Base-by-base conservation (phyloP, 179 eudicot genomes). In the Amaranthus tricolor region DNA sequence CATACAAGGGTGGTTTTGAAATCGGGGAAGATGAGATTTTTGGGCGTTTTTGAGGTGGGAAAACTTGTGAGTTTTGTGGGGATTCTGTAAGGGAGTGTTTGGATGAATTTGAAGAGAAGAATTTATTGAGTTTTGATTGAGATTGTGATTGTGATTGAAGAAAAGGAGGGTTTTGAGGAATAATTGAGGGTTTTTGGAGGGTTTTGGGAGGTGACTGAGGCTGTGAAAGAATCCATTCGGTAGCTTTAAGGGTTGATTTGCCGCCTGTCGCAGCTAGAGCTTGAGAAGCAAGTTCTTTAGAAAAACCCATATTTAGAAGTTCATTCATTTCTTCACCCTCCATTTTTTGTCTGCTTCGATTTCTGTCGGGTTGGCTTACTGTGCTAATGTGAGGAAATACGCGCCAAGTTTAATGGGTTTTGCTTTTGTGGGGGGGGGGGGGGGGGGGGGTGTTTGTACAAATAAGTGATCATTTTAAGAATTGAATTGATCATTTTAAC, bases 281-380 rank as follows among this genome's bases (percentile, higher is more conserved):
- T 80, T 85, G 72, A 45, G 84, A 66, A 51, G 88, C 91, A 44
- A 81, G 68, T 4, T 88, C 89, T 17, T 69, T 20, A 1, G 94
- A 48, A 85, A 90, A 92, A 10, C 97, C 97, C 97, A 92, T 92
- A 82, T 74, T 87, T 2, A 86, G 56, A 5, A 92, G 96, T 56
- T 90, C 86, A 59, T 81, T 56, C 86, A 76, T 75, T 76, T 81
- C 74, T 31, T 52, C 64, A 5, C 73, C 65, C 45, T 53, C 77
- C 77, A 66, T 78, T 53, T 66, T 58, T 50, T 15, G 5, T 9
- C 47, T 31, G 55, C 8, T 66, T 75, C 7, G 57, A 5, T 58
- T 7, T 68, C 44, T 4, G 44, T 67, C 16, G 12, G n/a, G 19
- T 49, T 48, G 63, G 17, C 2, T 47, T 17, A 4, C 7, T 64